Evolutionary conservation across 441 rosid genomes (phyloP), one percentile per base, ranked within the genome.

Genomic region (Arabidopsis lyrata): DNA sequence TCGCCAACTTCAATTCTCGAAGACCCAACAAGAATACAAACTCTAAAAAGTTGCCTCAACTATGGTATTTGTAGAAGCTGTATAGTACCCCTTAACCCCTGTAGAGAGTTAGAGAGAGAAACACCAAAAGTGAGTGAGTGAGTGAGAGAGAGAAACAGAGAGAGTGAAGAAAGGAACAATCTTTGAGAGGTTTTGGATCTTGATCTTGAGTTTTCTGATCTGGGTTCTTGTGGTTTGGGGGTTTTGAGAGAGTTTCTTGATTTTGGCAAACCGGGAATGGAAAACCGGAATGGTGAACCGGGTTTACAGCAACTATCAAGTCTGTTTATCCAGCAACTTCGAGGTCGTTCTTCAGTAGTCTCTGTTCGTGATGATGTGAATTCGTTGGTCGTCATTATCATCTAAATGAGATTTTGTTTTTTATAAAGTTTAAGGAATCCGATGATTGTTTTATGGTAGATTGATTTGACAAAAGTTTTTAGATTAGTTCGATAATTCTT

Each of bases 361-460:
- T 68, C 70, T 76, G 73, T 76, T 83, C 61, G 60, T 68, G 76
- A 74, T 83, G 72, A 74, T 82, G 74, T 75, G 78, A 77, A 63
- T 59, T 72, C 72, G 47, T 77, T 70, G 22, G 68, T 63, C 78
- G 66, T 74, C 75, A 75, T 71, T 56, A 45, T 75, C 72, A 84
- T 87, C 91, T 81, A 67, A 12, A 65, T 52, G 29, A 52, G 64
- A 35, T 66, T 70, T 78, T 79, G 69, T 72, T 72, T 81, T 74
- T 77, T 80, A 85, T 74, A 70, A 76, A 53, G 16, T 79, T 74
- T 79, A 61, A 77, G 95, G 98, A 90, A 91, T 91, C 98, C 97
- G 96, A 91, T 94, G 95, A 88, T 83, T 87, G 83, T 83, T 87
- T 85, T 82, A 66, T 78, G 82, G 70, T 83, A 84, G 84, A 81